Evolutionary conservation across 2,329 filamentous ascomycete genomes (phyloP).

Genomic region (Aspergillus sp.): DNA sequence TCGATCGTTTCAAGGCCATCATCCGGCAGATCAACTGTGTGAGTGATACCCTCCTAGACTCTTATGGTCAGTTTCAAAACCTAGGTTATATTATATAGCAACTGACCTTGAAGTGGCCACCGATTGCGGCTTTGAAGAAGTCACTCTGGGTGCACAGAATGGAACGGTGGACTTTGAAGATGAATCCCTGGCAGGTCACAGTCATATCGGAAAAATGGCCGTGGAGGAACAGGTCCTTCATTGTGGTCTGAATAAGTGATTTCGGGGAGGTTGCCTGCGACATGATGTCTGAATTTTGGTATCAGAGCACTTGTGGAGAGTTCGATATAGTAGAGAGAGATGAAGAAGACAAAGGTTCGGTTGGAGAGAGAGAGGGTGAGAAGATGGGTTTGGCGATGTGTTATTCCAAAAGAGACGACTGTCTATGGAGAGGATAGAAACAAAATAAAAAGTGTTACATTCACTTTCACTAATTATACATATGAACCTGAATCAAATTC

Average conservation of each 20-base stretch:
- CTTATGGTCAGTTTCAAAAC: no score
- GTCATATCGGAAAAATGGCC: background rate
- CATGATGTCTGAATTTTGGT: background rate
- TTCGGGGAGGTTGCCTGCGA: background rate
- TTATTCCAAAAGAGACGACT: no score
- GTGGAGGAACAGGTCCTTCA: background rate
- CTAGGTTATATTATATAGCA: no score
- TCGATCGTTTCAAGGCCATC: background rate
- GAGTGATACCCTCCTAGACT: background rate
- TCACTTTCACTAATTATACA: no score
- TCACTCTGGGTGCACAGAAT: background rate
- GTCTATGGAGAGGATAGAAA: no score
- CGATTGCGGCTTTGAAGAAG: background rate
- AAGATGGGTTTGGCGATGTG: no score
- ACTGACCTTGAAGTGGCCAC: background rate
- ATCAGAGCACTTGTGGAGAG: background rate
- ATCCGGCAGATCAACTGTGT: background rate
- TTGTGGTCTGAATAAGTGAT: background rate
- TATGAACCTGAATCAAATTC: background rate
- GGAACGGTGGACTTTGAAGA: background rate
- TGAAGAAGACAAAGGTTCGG: no score
- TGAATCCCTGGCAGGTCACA: background rate
- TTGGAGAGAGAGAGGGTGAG: no score
- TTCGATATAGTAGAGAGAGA: no score
- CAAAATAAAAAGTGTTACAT: no score